Evolutionary conservation across 768 basidiomycete species (phyloP).

Genomic region (Rhodotorula toruloides): DNA sequence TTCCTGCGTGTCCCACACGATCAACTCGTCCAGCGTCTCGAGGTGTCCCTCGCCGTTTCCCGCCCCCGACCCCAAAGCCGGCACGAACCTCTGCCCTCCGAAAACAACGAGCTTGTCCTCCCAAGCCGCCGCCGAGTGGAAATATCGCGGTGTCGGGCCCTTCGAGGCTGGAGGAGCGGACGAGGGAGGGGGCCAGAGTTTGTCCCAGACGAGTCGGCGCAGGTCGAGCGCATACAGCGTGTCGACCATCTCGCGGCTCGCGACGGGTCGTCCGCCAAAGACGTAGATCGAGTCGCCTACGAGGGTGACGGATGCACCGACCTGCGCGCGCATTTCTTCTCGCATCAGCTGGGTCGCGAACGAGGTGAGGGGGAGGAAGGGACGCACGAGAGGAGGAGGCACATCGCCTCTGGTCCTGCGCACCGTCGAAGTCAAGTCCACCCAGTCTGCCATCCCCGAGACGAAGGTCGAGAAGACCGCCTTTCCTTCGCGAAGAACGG

Average conservation of each 20-base stretch:
- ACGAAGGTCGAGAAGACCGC: too few relatives aligned
- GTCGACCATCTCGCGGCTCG: conserved; percentile 68
- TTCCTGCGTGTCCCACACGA: conserved; percentile 72
- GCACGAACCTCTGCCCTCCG: conserved; percentile 87
- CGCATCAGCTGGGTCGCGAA: background rate
- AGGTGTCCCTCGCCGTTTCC: conserved; percentile 1
- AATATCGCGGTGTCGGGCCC: conserved; percentile 75
- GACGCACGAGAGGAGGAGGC: conserved; percentile 16
- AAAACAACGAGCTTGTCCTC: conserved; percentile 85
- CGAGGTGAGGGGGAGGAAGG: background rate
- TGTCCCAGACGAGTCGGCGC: conserved; percentile 67
- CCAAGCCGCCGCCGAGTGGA: conserved; percentile 63
- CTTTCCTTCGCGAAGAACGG: background rate
- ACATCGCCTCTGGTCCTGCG: conserved; percentile 7
- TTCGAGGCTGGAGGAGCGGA: conserved; percentile 44
- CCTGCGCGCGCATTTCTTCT: conserved; percentile 50
- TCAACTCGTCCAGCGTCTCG: conserved; percentile 57
- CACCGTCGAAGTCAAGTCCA: conserved; percentile 7
- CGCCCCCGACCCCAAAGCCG: conserved; percentile 50
- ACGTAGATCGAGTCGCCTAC: conserved; percentile 24
- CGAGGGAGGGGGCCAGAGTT: conserved; percentile 49
- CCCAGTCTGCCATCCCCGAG: conserved; percentile 3
- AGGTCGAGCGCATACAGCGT: conserved; percentile 89
- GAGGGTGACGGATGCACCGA: conserved; percentile 71
- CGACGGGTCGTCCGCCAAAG: conserved; percentile 34